Evolutionary conservation across 2,329 filamentous ascomycete species (phyloP), one percentile per base, ranked within the genome.

Genomic region (Neonectria neomacrospora): DNA sequence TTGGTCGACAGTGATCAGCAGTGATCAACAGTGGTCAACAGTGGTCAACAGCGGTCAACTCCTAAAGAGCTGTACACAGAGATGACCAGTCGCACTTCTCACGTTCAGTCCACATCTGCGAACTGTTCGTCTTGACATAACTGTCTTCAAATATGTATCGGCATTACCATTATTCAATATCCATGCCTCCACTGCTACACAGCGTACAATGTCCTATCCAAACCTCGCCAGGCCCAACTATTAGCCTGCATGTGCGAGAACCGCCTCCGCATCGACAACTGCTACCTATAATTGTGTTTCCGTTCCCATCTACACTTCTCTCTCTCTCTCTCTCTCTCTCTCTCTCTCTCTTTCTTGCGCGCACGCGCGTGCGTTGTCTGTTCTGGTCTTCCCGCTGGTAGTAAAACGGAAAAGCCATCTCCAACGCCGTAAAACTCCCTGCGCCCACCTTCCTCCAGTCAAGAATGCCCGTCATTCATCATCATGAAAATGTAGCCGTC

Each of bases 141-240:
- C 26, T 37, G 42, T 44, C 20, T 26, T 63, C 54, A 61, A 65
- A 53, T 72, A 58, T 41, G 37, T 20, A 41, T 58, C 54, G 64
- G 67, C 65, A 75, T 75, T 75, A 75, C 67, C 67, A 75, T 75
- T 75, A 75, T 63, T 73, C 63, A 73, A 70, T 75, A 74, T 66
- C 68, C 67, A 66, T 71, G 54, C 32, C 62, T 53, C 57, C 44
- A 56, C 48, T 64, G 61, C 54, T 58, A 54, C 60, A 59, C 61
- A 58, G 51, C 42, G 47, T 61, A 53, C 62, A 67, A 56, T 61
- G 54, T 42, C 67, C 53, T 71, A 71, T 63, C 71, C 71, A 71
- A 70, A 56, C 54, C 53, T 59, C 51, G 50, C 56, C 58, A 61
- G 53, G 23, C 52, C 64, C 54, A 50, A 53, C 54, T 54, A 51